Evolutionary conservation across 2,329 filamentous ascomycete genomes (phyloP).

Genomic region (Ophioceras dolichostomum): DNA sequence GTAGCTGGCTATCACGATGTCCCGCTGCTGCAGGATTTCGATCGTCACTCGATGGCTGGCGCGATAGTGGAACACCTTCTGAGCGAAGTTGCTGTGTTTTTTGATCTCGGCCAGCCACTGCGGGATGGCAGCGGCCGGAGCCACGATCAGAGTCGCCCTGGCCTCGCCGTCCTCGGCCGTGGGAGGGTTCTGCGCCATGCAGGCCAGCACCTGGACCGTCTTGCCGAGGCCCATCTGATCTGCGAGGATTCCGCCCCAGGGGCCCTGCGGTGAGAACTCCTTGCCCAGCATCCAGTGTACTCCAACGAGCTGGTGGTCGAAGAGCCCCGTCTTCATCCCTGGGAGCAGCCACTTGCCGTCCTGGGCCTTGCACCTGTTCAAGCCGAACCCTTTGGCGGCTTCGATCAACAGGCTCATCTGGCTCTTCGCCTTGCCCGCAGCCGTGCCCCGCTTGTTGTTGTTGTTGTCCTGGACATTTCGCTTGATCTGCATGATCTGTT

Average conservation of each 20-base stretch:
- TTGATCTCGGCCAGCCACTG: slow-evolving; percentile 18
- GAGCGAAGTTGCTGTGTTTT: slow-evolving; percentile 10
- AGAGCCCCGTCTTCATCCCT: slow-evolving; percentile 32
- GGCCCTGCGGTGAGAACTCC: slow-evolving; percentile 25
- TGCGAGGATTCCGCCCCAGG: slow-evolving; percentile 42
- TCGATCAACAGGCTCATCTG: neutral
- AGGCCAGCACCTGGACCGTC: slow-evolving; percentile 35
- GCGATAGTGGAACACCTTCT: slow-evolving; percentile 2
- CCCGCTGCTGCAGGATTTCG: neutral
- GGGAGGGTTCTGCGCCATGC: slow-evolving; percentile 19
- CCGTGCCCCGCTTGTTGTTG: neutral
- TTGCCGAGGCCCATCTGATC: slow-evolving; percentile 57
- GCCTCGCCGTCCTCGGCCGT: slow-evolving; percentile 22
- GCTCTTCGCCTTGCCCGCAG: neutral
- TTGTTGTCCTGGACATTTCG: neutral
- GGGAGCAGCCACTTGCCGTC: slow-evolving; percentile 16
- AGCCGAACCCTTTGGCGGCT: slow-evolving; percentile 1
- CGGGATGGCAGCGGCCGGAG: slow-evolving; percentile 11
- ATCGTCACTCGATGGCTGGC: neutral
- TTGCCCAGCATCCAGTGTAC: slow-evolving; percentile 40
- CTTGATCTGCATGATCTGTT: neutral
- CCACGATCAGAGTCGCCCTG: slow-evolving; percentile 19
- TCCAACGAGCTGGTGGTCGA: slow-evolving; percentile 37
- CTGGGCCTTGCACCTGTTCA: neutral
- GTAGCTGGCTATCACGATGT: slow-evolving; percentile 15